Evolutionary conservation across 2,329 filamentous ascomycete species (phyloP).

Genomic region (Chrysoporthe deuterocubensis): DNA sequence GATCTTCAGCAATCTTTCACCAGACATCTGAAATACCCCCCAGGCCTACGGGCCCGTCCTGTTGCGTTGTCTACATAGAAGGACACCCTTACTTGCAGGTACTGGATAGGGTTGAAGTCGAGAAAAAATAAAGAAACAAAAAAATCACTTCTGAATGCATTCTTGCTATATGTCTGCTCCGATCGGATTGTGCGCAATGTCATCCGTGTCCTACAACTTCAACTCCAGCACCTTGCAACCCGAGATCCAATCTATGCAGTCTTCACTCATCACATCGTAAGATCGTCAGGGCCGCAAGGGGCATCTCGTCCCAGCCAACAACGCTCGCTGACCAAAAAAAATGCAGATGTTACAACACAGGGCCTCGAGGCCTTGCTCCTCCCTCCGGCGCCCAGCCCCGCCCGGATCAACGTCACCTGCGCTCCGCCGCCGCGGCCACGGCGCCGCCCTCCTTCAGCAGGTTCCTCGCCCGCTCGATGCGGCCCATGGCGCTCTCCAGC

Average conservation of each 20-base stretch:
- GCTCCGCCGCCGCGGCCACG: slow-evolving; percentile 13
- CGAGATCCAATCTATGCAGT: not conserved
- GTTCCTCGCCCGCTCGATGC: slow-evolving; percentile 72
- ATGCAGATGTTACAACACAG: not conserved
- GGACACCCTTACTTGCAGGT: not conserved
- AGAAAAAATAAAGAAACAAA: not conserved
- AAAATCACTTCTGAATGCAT: not conserved
- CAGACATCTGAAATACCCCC: not conserved
- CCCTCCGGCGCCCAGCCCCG: not conserved
- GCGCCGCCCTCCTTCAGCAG: slow-evolving; percentile 51
- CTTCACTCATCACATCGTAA: slow-evolving; percentile 5
- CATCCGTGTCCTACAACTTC: not conserved
- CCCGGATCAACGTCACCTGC: not conserved
- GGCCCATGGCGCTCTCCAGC: slow-evolving; percentile 70
- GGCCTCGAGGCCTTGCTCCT: not conserved
- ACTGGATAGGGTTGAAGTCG: not conserved
- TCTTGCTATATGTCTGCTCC: not conserved
- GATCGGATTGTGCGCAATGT: not conserved
- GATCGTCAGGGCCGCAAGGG: not conserved
- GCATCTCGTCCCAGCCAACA: not conserved
- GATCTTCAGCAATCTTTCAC: not conserved
- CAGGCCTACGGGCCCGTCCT: not conserved
- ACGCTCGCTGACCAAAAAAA: not conserved
- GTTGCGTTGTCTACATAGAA: not conserved
- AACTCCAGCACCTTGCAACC: not conserved